These are phyloP conservation scores for Trametes versicolor DNA, from an alignment of 1,284 basidiomycete species.

Conservation along the genomic window DNA sequence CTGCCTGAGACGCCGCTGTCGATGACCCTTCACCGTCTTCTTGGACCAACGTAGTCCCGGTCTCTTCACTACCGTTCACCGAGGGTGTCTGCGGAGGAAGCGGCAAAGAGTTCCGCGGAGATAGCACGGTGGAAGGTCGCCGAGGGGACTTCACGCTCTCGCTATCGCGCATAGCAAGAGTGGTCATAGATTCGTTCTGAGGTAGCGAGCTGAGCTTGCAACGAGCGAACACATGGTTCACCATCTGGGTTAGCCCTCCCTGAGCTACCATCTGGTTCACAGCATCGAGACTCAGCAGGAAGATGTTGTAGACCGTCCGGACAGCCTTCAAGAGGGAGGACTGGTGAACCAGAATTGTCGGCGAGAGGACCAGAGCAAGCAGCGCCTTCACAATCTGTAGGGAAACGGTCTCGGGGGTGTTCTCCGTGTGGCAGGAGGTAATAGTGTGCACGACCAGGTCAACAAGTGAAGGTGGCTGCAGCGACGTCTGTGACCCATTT, in stretches of 20 bases:
- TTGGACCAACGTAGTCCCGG: slow-evolving; percentile 29
- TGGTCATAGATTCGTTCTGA: slow-evolving; percentile 39
- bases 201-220: slow-evolving; percentile 53
- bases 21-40: slow-evolving; percentile 21
- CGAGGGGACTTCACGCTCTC: slow-evolving; percentile 33
- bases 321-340: slow-evolving; percentile 94
- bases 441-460: slow-evolving; percentile 95
- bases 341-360: slow-evolving; percentile 90
- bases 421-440: slow-evolving; percentile 90
- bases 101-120: slow-evolving; percentile 43
- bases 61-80: slow-evolving; percentile 27
- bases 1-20: slow-evolving; percentile 20
- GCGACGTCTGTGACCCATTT: slow-evolving; percentile 57
- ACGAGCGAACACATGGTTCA: slow-evolving; percentile 92
- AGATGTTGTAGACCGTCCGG: slow-evolving; percentile 96
- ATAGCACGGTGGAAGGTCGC: slow-evolving; percentile 40
- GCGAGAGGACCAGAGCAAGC: slow-evolving; percentile 87
- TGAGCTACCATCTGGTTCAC: slow-evolving; percentile 97
- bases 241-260: slow-evolving; percentile 96
- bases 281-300: slow-evolving; percentile 87
- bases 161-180: slow-evolving; percentile 32
- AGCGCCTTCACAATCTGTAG: slow-evolving; percentile 96
- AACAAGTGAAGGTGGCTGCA: slow-evolving; percentile 77
- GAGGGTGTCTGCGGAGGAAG: slow-evolving; percentile 27
- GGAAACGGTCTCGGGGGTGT: slow-evolving; percentile 88